phyloP scores from a whole-genome alignment of 495 filamentous ascomycete genomes.

The Penicillium pancosmium region DNA sequence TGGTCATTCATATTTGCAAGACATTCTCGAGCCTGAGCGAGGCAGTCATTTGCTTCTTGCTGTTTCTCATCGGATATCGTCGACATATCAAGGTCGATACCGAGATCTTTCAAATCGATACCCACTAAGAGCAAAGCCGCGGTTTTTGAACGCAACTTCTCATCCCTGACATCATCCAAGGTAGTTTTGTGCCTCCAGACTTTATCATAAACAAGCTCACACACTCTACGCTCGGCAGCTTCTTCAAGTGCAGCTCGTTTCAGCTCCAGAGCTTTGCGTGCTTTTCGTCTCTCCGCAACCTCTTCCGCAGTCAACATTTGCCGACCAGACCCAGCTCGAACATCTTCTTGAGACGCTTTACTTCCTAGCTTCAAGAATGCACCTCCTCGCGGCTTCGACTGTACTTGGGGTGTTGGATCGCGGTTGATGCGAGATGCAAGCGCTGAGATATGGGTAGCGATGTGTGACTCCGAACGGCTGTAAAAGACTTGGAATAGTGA shows the following conservation, averaged over 20 bases:
- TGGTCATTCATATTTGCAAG: constrained; percentile 84
- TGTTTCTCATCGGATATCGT: constrained; percentile 61
- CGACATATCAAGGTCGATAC: constrained; percentile 67
- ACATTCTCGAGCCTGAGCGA: constrained; percentile 73
- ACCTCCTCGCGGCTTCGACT: constrained; percentile 24
- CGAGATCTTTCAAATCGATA: constrained; percentile 84
- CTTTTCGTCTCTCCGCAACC: constrained; percentile 75
- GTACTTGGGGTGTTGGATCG: constrained; percentile 57
- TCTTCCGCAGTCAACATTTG: constrained; percentile 94
- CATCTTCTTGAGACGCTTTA: constrained; percentile 33
- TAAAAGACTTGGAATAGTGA: constrained; percentile 97
- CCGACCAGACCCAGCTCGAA: constrained; percentile 54
- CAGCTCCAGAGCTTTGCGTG: constrained; percentile 72
- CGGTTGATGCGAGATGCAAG: constrained; percentile 75
- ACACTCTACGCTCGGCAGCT: constrained; percentile 85
- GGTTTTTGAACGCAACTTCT: constrained; percentile 92
- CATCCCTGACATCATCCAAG: constrained; percentile 92
- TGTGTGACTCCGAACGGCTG: constrained; percentile 75
- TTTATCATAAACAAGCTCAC: constrained; percentile 81
- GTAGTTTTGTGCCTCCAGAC: constrained; percentile 92
- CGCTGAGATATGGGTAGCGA: constrained; percentile 83
- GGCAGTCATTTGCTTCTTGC: constrained; percentile 68
- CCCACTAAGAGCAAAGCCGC: constrained; percentile 88
- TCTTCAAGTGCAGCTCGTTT: constrained; percentile 83
- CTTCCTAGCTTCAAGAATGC: constrained; percentile 27